A percentile compares a stretch with the other conserved stretches of the same genome.
These are phyloP conservation scores for Lenzites betulinus DNA, from an alignment of 768 basidiomycete genomes.

Conservation along the genomic window DNA sequence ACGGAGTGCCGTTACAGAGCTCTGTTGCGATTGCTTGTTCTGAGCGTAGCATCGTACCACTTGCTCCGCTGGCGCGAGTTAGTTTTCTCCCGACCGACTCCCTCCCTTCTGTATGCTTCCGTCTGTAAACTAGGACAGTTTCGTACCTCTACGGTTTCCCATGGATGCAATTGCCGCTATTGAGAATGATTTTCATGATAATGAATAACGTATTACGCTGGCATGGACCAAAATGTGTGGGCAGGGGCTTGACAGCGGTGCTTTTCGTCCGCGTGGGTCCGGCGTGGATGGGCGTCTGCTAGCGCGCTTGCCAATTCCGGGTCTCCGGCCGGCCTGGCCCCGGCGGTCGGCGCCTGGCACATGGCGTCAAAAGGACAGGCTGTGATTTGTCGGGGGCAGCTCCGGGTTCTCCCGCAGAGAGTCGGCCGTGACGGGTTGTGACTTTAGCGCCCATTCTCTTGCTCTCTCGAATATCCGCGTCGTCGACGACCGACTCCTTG, in stretches of 20 bases:
- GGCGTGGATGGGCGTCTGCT: not conserved
- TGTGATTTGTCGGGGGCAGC: constrained; percentile 24
- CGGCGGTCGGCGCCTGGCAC: not conserved
- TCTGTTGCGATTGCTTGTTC: constrained; percentile 73
- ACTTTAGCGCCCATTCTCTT: constrained; percentile 38
- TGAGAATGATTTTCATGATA: not conserved
- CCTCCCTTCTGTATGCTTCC: constrained; percentile 9
- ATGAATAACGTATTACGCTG: not conserved
- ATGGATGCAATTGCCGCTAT: not conserved
- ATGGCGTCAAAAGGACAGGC: constrained; percentile 14
- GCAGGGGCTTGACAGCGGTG: not conserved
- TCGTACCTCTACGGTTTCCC: constrained; percentile 1
- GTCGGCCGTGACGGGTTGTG: constrained; percentile 30
- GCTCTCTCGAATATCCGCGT: constrained; percentile 44
- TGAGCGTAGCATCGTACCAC: constrained; percentile 26
- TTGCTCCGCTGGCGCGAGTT: constrained; percentile 13
- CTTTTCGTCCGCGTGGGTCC: not conserved
- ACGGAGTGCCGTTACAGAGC: constrained; percentile 44
- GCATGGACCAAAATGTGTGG: no score
- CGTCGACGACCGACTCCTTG: constrained; percentile 26
- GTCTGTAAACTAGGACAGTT: constrained; percentile 18
- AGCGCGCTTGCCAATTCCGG: not conserved
- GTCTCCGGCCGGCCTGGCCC: constrained; percentile 13
- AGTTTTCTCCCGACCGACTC: constrained; percentile 6
- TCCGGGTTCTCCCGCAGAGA: constrained; percentile 29